Percentiles rank a stretch among this genome's conserved stretches.
Conservation (phyloP, 495 filamentous ascomycete genomes). For the Penicillium maclennaniae region DNA sequence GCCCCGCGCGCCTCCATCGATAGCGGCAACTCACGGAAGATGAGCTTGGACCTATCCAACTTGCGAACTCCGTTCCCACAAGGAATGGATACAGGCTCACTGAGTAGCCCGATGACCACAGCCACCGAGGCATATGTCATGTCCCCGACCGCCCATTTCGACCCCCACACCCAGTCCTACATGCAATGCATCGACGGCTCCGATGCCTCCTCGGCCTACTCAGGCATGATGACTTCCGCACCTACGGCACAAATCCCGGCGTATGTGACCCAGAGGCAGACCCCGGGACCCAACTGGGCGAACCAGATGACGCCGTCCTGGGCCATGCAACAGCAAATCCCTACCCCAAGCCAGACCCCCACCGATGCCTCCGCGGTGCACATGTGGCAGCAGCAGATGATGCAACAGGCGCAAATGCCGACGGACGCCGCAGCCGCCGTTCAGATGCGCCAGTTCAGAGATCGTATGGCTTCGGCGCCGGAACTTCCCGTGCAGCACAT, state of each 20-base stretch:
- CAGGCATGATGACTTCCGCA: constrained; percentile 14
- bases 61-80: constrained; percentile 31
- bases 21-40: constrained; percentile 30
- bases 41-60: constrained; percentile 40
- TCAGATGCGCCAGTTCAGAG: constrained; percentile 36
- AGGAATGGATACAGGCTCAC: constrained; percentile 22
- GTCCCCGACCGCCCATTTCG: constrained; percentile 28
- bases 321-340: constrained; percentile 26
- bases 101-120: constrained; percentile 27
- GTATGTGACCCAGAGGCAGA: constrained; percentile 20
- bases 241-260: constrained; percentile 27
- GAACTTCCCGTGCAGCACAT: constrained; percentile 30
- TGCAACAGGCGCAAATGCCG: constrained; percentile 25
- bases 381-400: constrained; percentile 34
- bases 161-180: constrained; percentile 25
- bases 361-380: constrained; percentile 24
- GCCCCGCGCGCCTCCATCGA: constrained; percentile 28
- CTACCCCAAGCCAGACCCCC: constrained; percentile 20
- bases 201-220: background rate
- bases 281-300: constrained; percentile 11
- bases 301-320: constrained; percentile 22
- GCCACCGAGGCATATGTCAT: constrained; percentile 24
- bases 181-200: constrained; percentile 20
- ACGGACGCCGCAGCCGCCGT: constrained; percentile 17
- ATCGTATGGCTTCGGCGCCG: constrained; percentile 39